Conservation (phyloP, 805 yeast genomes). For the Scheffersomyces stipitis region DNA sequence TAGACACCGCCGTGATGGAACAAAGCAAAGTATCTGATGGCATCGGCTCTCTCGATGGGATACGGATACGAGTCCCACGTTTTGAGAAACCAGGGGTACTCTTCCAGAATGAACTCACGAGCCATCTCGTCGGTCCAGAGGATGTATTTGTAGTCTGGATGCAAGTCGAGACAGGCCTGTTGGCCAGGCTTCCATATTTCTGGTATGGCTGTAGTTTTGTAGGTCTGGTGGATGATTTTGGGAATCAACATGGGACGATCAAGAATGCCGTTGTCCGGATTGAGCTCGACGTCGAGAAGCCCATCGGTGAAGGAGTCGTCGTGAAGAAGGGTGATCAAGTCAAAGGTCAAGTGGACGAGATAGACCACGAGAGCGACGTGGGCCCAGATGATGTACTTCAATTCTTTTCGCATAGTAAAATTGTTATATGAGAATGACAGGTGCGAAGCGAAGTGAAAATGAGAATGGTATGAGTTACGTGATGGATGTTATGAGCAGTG, state of each 20-base stretch:
- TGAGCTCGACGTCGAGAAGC: slow-evolving; percentile 59
- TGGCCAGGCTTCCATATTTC: slow-evolving; percentile 80
- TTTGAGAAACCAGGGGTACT: slow-evolving; percentile 82
- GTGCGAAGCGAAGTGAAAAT: not conserved
- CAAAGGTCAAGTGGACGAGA: slow-evolving; percentile 64
- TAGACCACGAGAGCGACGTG: slow-evolving; percentile 56
- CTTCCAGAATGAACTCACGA: slow-evolving; percentile 70
- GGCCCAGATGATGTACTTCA: slow-evolving; percentile 57
- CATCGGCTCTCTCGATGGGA: slow-evolving; percentile 89
- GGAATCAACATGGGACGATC: slow-evolving; percentile 66
- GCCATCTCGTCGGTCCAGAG: slow-evolving; percentile 90
- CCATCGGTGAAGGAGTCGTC: slow-evolving; percentile 72
- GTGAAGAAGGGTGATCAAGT: slow-evolving; percentile 68
- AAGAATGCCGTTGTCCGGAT: slow-evolving; percentile 47
- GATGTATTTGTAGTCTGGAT: slow-evolving; percentile 85
- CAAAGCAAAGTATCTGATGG: slow-evolving; percentile 81
- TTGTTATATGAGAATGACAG: not conserved
- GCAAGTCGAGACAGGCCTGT: slow-evolving; percentile 69
- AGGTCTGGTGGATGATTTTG: slow-evolving; percentile 90
- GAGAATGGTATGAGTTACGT: slow-evolving; percentile 2
- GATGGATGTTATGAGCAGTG: too few species aligned
- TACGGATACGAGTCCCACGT: slow-evolving; percentile 77
- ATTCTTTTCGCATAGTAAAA: slow-evolving; percentile 58
- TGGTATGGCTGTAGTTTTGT: slow-evolving; percentile 76
- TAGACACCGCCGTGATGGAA: slow-evolving; percentile 87